These are phyloP conservation scores for Quercus gilva DNA, from an alignment of 306 rosid genomes.

Conservation along the genomic window DNA sequence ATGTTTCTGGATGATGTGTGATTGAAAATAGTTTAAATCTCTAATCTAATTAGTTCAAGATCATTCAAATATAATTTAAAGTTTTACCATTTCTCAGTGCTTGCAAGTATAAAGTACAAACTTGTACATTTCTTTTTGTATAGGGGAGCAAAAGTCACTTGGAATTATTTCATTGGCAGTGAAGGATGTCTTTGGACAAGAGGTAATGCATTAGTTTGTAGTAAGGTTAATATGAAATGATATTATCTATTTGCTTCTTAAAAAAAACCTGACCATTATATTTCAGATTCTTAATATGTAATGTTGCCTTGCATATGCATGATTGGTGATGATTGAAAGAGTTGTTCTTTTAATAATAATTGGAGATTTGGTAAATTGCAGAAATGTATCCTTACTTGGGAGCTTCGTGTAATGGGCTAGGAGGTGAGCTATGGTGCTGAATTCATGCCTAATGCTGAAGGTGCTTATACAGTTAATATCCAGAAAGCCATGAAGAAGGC, in stretches of 20 bases:
- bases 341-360: neutral
- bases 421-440: constrained; percentile 84
- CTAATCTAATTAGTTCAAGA: neutral
- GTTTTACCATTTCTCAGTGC: neutral
- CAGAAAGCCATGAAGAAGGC: constrained; percentile 74
- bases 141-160: constrained; percentile 94
- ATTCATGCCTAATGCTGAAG: constrained; percentile 69
- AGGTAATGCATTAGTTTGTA: constrained; percentile 43
- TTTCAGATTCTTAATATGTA: constrained; percentile 34
- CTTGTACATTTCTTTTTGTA: constrained; percentile 14
- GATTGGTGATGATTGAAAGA: constrained; percentile 9
- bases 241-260: neutral
- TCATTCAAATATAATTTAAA: neutral
- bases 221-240: neutral
- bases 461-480: constrained; percentile 58
- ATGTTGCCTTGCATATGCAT: neutral
- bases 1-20: neutral
- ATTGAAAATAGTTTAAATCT: neutral
- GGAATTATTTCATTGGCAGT: constrained; percentile 85
- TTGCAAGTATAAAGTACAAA: constrained; percentile 2
- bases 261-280: constrained; percentile 19
- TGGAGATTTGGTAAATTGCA: constrained; percentile 31
- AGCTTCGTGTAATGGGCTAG: constrained; percentile 95
- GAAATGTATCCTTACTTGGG: constrained; percentile 89
- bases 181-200: constrained; percentile 89